phyloP scores from a whole-genome alignment of 2,329 filamentous ascomycete genomes.

The Claviceps humidiphila region DNA sequence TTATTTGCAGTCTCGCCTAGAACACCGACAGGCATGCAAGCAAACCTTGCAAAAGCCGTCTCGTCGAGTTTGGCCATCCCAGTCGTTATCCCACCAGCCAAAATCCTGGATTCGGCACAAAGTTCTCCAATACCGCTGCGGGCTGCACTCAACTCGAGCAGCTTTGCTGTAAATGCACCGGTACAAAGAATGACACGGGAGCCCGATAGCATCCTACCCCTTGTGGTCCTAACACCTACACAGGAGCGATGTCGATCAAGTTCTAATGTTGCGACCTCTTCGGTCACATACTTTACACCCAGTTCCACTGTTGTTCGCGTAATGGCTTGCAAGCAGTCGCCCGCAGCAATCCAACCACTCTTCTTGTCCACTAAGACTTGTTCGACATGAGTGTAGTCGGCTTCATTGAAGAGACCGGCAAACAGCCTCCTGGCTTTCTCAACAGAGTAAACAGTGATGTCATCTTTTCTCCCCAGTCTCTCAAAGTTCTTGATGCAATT shows the following conservation, averaged over 20 bases:
- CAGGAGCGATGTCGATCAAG: conserved; percentile 32
- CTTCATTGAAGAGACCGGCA: conserved; percentile 44
- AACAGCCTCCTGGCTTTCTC: conserved; percentile 37
- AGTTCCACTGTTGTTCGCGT: conserved; percentile 37
- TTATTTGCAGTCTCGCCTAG: conserved; percentile 25
- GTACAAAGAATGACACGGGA: conserved; percentile 40
- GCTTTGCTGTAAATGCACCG: conserved; percentile 43
- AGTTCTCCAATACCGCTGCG: conserved; percentile 33
- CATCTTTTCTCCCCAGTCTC: conserved; percentile 25
- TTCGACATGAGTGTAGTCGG: conserved; percentile 45
- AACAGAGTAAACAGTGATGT: conserved; percentile 30
- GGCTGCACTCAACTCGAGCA: conserved; percentile 39
- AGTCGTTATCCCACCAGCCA: conserved; percentile 46
- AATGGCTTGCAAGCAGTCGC: conserved; percentile 40
- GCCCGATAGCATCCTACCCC: conserved; percentile 32
- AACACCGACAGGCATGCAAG: conserved; percentile 35
- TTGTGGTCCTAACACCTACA: conserved; percentile 33
- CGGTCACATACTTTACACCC: conserved; percentile 45
- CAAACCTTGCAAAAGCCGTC: conserved; percentile 29
- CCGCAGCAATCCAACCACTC: conserved; percentile 52
- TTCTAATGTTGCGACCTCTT: conserved; percentile 33
- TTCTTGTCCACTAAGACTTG: conserved; percentile 48
- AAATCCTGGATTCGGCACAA: conserved; percentile 38
- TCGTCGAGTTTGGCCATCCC: conserved; percentile 41
- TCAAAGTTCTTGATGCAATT: conserved; percentile 41